Evolutionary conservation across 225 moss, liverwort and hornwort species (phyloP).

Genomic region (Anthoceros angustus): DNA sequence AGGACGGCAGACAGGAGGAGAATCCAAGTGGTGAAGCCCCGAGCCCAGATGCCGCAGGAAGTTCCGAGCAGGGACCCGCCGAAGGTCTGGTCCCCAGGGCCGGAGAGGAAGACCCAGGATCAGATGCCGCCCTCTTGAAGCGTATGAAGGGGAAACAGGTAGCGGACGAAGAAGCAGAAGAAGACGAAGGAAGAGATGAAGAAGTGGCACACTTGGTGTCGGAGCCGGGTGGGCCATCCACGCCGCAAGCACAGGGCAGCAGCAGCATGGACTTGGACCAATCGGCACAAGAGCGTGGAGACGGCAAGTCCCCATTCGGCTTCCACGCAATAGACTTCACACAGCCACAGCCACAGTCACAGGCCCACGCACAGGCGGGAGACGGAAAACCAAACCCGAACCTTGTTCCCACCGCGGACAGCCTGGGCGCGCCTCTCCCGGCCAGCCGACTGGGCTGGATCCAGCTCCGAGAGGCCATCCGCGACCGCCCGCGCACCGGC

Average conservation of each 20-base stretch:
- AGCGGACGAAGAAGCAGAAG: not conserved
- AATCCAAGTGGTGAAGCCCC: too few relatives aligned
- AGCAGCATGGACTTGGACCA: too few relatives aligned
- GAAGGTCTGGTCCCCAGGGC: not conserved
- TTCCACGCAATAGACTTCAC: too few relatives aligned
- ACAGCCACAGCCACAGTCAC: too few relatives aligned
- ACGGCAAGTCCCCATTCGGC: too few relatives aligned
- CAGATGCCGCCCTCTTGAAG: not conserved
- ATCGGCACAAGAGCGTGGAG: too few relatives aligned
- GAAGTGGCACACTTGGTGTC: constrained; percentile 2
- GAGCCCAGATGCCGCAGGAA: too few relatives aligned
- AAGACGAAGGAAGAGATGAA: not conserved
- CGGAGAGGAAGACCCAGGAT: not conserved
- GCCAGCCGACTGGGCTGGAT: not conserved
- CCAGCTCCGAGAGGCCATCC: constrained; percentile 1
- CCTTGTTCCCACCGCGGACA: not conserved
- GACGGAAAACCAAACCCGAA: too few relatives aligned
- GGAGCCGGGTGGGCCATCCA: not conserved
- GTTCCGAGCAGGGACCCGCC: not conserved
- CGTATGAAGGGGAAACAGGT: constrained; percentile 12
- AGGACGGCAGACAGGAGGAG: too few relatives aligned
- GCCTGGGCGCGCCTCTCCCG: too few relatives aligned
- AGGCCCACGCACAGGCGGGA: too few relatives aligned
- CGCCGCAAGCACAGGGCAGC: not conserved
- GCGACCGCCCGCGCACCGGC: not conserved